Conservation (phyloP, 106 monocot genomes). For the Gastrodia elata region DNA sequence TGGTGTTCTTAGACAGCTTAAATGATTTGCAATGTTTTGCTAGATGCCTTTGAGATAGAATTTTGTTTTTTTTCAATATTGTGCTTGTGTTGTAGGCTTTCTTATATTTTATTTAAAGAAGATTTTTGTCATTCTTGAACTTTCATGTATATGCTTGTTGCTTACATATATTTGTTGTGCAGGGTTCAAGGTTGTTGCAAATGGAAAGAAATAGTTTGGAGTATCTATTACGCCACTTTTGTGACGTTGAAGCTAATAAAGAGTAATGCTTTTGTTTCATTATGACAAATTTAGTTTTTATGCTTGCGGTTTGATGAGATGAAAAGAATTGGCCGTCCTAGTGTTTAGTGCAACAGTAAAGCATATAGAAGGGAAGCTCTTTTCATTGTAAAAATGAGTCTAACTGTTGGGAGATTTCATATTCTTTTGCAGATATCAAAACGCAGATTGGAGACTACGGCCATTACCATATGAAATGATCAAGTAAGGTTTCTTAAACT, state of each 20-base stretch:
- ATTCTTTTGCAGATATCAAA: slow-evolving; percentile 75
- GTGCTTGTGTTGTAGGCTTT: background rate
- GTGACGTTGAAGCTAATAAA: slow-evolving; percentile 83
- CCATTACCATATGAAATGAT: slow-evolving; percentile 86
- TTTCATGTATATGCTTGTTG: background rate
- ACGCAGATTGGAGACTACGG: slow-evolving; percentile 91
- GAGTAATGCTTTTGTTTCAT: slow-evolving; percentile 42
- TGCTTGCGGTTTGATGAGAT: background rate
- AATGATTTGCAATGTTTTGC: background rate
- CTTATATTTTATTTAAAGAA: background rate
- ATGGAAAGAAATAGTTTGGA: slow-evolving; percentile 89
- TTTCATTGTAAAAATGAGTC: background rate
- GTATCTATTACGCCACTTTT: slow-evolving; percentile 74
- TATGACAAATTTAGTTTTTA: background rate
- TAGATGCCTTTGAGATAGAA: background rate
- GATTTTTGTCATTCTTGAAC: background rate
- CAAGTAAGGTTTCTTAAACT: slow-evolving; percentile 40
- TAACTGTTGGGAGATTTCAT: background rate
- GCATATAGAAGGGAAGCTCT: background rate
- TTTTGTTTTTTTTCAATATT: background rate
- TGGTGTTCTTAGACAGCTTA: background rate
- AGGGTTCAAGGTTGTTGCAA: slow-evolving; percentile 81
- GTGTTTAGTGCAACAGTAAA: background rate
- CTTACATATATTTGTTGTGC: slow-evolving; percentile 7
- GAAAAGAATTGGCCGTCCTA: background rate